Evolutionary conservation across 2,329 filamentous ascomycete genomes (phyloP).

Genomic region (Dothideomycetes sp.): DNA sequence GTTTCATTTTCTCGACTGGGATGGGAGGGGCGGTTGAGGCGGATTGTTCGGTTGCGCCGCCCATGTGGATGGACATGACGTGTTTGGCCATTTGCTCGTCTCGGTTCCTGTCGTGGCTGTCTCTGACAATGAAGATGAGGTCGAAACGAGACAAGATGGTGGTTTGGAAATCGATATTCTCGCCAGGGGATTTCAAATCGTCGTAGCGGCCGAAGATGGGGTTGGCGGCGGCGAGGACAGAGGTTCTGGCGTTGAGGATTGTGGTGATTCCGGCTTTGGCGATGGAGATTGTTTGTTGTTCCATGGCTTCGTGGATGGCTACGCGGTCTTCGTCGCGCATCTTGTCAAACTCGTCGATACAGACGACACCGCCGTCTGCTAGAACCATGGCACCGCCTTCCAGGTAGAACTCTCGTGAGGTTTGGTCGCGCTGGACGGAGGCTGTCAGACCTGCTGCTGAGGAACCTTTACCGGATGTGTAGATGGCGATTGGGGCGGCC

Average conservation of each 20-base stretch:
- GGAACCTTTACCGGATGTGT: constrained; percentile 96
- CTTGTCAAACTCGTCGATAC: constrained; percentile 99
- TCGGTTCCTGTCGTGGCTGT: constrained; percentile 81
- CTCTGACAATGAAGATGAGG: constrained; percentile 98
- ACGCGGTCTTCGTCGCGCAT: constrained; percentile 98
- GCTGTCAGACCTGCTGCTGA: constrained; percentile 95
- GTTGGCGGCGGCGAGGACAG: constrained; percentile 89
- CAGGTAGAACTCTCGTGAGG: constrained; percentile 91
- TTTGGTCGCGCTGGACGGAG: constrained; percentile 86
- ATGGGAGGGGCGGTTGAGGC: constrained; percentile 79
- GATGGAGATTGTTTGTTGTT: constrained; percentile 98
- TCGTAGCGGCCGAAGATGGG: constrained; percentile 97
- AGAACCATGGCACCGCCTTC: constrained; percentile 98
- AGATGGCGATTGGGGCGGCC: constrained; percentile 91
- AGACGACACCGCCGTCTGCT: constrained; percentile 91
- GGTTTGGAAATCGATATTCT: constrained; percentile 99
- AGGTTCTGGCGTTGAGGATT: constrained; percentile 91
- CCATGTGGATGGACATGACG: constrained; percentile 97
- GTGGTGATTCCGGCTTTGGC: constrained; percentile 98
- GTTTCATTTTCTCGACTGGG: constrained; percentile 90
- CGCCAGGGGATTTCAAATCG: constrained; percentile 91
- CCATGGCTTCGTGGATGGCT: constrained; percentile 99
- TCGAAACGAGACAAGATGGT: constrained; percentile 97
- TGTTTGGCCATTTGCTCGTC: constrained; percentile 93
- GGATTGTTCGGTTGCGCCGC: constrained; percentile 74